These are phyloP conservation scores for Aurantiochytrium sp. DNA, from an alignment of 108 stramenopile genomes.

Conservation along the genomic window DNA sequence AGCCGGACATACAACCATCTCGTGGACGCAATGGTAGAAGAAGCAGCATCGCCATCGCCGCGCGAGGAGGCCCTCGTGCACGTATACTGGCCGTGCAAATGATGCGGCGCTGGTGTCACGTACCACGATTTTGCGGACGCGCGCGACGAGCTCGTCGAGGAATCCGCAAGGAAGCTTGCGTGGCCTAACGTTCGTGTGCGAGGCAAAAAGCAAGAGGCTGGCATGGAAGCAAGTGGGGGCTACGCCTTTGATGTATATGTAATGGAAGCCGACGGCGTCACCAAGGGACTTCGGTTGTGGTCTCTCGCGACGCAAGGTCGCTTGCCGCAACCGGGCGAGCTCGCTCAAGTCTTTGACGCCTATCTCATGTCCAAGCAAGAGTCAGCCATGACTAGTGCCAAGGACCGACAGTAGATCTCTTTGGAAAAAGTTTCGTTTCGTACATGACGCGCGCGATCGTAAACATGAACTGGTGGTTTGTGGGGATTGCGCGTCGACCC, in stretches of 20 bases:
- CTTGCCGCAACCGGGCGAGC: neutral
- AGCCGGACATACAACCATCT: no score
- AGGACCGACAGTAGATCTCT: no score
- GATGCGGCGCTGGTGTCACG: neutral
- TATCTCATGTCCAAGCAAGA: neutral
- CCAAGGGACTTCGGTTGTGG: neutral
- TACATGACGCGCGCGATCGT: neutral
- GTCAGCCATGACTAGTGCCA: no score
- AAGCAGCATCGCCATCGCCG: no score
- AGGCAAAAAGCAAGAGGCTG: neutral
- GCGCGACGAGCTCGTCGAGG: neutral
- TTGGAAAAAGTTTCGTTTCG: neutral
- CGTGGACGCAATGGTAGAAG: no score
- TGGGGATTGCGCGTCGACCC: no score
- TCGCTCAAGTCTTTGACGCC: neutral
- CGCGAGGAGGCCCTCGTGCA: neutral
- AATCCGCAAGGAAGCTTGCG: neutral
- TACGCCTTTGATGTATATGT: neutral
- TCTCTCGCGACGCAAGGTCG: neutral
- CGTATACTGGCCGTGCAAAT: neutral
- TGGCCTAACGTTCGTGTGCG: neutral
- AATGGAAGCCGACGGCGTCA: neutral
- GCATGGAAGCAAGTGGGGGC: neutral
- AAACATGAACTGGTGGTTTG: neutral
- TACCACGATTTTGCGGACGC: neutral